A percentile compares a stretch with the other conserved stretches of the same genome.
Evolutionary conservation across 192 early-diverging fungal species (phyloP).

Genomic region (Rhizoclosmatium globosum): DNA sequence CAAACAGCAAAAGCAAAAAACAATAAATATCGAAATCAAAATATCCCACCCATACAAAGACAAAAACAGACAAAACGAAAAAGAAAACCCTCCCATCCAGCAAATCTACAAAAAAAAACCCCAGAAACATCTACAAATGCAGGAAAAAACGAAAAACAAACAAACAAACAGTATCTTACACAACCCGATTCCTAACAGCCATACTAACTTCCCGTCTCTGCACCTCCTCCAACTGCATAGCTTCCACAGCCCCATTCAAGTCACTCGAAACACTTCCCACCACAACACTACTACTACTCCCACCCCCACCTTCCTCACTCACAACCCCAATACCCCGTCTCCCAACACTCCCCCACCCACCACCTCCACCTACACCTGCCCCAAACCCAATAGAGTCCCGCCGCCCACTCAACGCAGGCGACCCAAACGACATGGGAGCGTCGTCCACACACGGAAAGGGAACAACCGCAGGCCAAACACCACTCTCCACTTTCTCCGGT

Average conservation of each 20-base stretch:
- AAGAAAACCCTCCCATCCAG: background rate
- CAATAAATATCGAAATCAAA: no score
- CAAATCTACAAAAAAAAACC: background rate
- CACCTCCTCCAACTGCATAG: slow-evolving; percentile 20
- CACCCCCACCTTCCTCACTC: background rate
- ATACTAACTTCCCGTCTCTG: slow-evolving; percentile 23
- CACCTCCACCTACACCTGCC: background rate
- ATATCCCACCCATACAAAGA: background rate
- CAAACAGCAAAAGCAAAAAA: no score
- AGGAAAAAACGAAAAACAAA: slow-evolving; percentile 11
- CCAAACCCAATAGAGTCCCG: background rate
- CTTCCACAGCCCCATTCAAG: slow-evolving; percentile 29
- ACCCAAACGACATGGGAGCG: background rate
- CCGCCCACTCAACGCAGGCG: background rate
- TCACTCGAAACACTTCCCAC: slow-evolving; percentile 13
- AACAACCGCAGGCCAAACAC: slow-evolving; percentile 8
- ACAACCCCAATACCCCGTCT: background rate
- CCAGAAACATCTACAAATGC: background rate
- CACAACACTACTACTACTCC: background rate
- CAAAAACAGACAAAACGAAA: background rate
- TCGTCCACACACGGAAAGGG: background rate
- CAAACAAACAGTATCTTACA: slow-evolving; percentile 1
- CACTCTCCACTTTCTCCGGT: slow-evolving; percentile 1
- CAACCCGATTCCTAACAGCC: slow-evolving; percentile 28
- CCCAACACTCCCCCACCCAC: background rate